These are phyloP conservation scores for Epichloe scottii DNA, from an alignment of 2,329 filamentous ascomycete genomes.

Conservation along the genomic window DNA sequence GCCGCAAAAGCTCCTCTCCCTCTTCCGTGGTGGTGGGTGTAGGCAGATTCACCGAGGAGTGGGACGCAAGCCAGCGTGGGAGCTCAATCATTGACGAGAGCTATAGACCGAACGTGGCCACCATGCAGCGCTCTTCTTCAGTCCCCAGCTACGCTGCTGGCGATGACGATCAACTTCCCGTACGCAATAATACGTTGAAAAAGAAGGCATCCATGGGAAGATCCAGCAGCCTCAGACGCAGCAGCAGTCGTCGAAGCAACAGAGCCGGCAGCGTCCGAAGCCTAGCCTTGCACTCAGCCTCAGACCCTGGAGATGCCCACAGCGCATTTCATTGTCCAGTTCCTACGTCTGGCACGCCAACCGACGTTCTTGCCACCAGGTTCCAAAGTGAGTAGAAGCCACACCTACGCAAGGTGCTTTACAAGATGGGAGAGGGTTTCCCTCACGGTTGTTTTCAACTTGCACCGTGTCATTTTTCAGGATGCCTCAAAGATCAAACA, in stretches of 20 bases:
- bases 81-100: conserved; percentile 47
- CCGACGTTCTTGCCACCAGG: conserved; percentile 71
- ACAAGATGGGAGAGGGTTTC: neutral
- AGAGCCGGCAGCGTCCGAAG: conserved; percentile 80
- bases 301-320: conserved; percentile 57
- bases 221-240: conserved; percentile 63
- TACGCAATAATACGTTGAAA: conserved; percentile 61
- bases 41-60: conserved; percentile 56
- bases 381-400: conserved; percentile 62
- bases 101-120: conserved; percentile 11
- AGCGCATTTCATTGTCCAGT: conserved; percentile 86
- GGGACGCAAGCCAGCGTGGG: conserved; percentile 55
- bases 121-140: conserved; percentile 50
- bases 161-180: conserved; percentile 29
- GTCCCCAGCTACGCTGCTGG: conserved; percentile 40
- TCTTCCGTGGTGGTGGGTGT: conserved; percentile 1
- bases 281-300: conserved; percentile 56
- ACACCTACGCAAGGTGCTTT: neutral
- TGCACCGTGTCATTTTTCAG: neutral
- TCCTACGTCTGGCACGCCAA: conserved; percentile 76
- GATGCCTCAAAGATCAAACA: neutral
- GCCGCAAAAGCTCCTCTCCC: neutral
- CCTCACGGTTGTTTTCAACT: neutral
- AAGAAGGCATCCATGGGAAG: conserved; percentile 75
- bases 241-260: conserved; percentile 67